Evolutionary conservation across 345 rosid genomes (phyloP).

Genomic region (Psidium guajava): DNA sequence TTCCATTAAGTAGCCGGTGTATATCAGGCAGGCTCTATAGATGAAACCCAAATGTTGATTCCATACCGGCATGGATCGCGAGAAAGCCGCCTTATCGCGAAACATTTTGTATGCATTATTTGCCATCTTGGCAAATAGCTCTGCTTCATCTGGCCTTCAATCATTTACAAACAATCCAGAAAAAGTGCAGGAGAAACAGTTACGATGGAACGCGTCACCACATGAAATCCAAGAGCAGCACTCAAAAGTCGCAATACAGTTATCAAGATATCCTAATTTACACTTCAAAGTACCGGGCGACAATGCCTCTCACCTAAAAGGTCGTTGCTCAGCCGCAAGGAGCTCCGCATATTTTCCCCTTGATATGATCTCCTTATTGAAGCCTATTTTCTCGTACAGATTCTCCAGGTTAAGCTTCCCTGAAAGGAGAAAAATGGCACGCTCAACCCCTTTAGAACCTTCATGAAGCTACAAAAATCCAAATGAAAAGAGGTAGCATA

Average conservation of each 20-base stretch:
- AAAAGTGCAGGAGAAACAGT: background rate
- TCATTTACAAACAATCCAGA: background rate
- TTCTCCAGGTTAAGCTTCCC: constrained; percentile 81
- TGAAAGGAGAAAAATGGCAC: constrained; percentile 10
- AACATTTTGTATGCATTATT: constrained; percentile 70
- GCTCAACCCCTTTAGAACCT: background rate
- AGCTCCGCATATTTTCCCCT: constrained; percentile 90
- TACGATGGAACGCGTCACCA: background rate
- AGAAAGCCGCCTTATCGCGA: constrained; percentile 83
- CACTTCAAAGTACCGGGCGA: background rate
- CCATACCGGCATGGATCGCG: constrained; percentile 77
- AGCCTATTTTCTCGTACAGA: constrained; percentile 82
- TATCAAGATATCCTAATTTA: background rate
- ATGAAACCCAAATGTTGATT: background rate
- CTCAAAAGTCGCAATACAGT: background rate
- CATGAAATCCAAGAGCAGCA: background rate
- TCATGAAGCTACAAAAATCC: background rate
- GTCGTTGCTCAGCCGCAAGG: constrained; percentile 73
- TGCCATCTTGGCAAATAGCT: constrained; percentile 76
- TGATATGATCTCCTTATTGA: constrained; percentile 87
- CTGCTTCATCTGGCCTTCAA: constrained; percentile 81
- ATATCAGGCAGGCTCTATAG: background rate
- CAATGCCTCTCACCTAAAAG: constrained; percentile 53
- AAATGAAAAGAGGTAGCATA: background rate
- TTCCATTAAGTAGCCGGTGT: background rate